Base-by-base conservation (phyloP, 306 rosid genomes). In the Fragaria nilgerrensis region DNA sequence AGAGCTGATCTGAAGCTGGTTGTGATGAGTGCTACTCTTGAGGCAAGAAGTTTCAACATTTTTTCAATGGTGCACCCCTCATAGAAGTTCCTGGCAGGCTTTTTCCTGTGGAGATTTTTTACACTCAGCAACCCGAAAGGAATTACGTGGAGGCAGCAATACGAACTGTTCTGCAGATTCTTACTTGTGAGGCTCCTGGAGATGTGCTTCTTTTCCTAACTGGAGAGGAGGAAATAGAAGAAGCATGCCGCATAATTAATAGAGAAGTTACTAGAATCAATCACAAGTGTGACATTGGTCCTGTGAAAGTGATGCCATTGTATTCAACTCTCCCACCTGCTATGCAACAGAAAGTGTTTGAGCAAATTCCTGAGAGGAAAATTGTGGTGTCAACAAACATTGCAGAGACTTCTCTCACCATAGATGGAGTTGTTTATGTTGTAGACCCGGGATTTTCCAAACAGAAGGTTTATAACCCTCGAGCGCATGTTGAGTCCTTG, bases 191-290 rank as follows among this genome's bases (percentile, higher is more conserved):
- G 77, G 77, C 90, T 76, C 22, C 85, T 36, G 93, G 96, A 75
- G 96, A 91, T 84, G 80, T 91, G 76, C 96, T 91, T 65, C 92
- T 91, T 78, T 91, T 91, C 48, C 89, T 91, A n/a, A 91, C 96
- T 2, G 93, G 96, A 37, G 93, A 87, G 84, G 96, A 91, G 73
- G 92, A 91, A 80, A 91, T 91, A 75, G 93, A 91, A 84, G 93
- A 91, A 77, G 93, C 96, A 1, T 89, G 93, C 86, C 88, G 88
- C 61, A 89, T 83, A 80, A 84, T 89, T 78, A 12, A 76, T 0
- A 89, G 86, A 75, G 92, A 89, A 83, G 15, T 89, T 77, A 66
- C 78, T 61, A 89, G 84, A 67, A 2, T 89, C 75, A 90, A 90
- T 56, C 87, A 87, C 73, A 90, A 87, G 83, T 50, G 22, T 50